phyloP scores from a whole-genome alignment of 176 grass and related monocot genomes.

The Hordeum vulgare region DNA sequence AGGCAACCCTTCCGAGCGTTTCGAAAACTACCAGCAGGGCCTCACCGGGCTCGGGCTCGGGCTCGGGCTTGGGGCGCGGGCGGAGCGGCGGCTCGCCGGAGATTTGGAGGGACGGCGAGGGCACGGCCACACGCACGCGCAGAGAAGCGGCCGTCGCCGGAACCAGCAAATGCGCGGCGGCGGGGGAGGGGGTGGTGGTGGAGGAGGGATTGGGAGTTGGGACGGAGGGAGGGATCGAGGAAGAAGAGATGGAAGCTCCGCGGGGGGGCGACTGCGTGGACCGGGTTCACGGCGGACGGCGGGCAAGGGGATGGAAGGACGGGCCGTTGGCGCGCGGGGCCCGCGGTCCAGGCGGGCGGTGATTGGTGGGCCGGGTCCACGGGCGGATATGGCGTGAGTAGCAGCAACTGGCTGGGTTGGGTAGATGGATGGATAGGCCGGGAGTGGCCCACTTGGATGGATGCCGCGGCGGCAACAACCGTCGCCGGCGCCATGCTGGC shows the following conservation, averaged over 20 bases:
- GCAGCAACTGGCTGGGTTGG: neutral
- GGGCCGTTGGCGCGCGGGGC: conserved; percentile 2
- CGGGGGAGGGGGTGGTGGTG: neutral
- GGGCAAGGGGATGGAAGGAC: neutral
- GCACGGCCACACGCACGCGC: neutral
- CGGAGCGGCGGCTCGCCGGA: neutral
- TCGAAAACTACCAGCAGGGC: neutral
- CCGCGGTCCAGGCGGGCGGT: neutral
- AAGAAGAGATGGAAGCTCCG: conserved; percentile 11
- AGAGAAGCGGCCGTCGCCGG: neutral
- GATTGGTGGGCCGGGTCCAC: conserved; percentile 2
- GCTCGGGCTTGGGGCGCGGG: neutral
- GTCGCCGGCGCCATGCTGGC: neutral
- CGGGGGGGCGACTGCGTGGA: neutral
- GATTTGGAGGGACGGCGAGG: neutral
- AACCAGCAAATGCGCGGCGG: neutral
- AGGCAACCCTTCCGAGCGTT: neutral
- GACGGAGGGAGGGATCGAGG: conserved; percentile 12
- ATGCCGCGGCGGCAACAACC: conserved; percentile 6
- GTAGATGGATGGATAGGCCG: conserved; percentile 14
- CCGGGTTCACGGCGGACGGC: conserved; percentile 21
- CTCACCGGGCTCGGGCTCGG: neutral
- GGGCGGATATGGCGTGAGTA: neutral
- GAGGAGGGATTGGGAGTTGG: neutral
- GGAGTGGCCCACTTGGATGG: conserved; percentile 26